Evolutionary conservation across 2,329 filamentous ascomycete genomes (phyloP).

Genomic region (Penicillium sp.): DNA sequence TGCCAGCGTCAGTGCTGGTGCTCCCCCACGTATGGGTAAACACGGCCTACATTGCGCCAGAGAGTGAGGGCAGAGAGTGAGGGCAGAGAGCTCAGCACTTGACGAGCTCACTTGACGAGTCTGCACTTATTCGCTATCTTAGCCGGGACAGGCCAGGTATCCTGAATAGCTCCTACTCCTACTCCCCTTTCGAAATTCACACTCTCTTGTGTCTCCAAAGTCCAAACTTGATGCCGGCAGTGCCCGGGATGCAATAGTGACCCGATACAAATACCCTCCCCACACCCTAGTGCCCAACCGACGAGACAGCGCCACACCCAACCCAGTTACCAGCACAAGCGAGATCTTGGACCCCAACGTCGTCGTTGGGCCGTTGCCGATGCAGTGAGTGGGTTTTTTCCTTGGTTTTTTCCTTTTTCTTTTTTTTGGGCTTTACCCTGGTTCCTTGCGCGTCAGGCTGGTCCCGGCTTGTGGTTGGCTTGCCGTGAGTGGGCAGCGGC

Average conservation of each 20-base stretch:
- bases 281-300: too few relatives aligned
- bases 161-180: neutral
- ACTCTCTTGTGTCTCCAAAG: neutral
- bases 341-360: neutral
- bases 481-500: neutral
- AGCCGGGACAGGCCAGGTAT: neutral
- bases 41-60: neutral
- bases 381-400: too few relatives aligned
- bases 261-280: too few relatives aligned
- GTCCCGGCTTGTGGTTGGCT: neutral
- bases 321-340: neutral
- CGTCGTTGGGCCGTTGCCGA: neutral
- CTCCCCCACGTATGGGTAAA: neutral
- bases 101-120: neutral
- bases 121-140: neutral
- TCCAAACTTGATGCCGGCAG: neutral
- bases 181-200: neutral
- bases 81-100: neutral
- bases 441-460: neutral
- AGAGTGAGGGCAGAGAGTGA: too few relatives aligned
- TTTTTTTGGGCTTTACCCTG: too few relatives aligned
- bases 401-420: neutral
- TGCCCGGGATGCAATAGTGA: neutral
- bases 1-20: too few relatives aligned
- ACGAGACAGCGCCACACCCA: too few relatives aligned